phyloP scores from a whole-genome alignment of 371 early-diverging fungal species.

The Mucor irregularis region DNA sequence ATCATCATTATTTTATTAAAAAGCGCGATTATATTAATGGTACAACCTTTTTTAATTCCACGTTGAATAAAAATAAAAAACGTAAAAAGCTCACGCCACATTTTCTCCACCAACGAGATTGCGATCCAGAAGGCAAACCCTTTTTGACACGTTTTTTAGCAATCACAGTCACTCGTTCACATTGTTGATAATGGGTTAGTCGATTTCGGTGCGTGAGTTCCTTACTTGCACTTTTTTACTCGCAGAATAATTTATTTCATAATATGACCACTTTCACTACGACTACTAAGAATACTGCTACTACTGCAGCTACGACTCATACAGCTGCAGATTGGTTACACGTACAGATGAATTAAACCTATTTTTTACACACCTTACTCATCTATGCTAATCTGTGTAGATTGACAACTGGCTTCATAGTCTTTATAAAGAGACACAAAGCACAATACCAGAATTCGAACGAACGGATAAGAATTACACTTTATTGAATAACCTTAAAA shows the following conservation, averaged over 20 bases:
- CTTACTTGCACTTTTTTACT: neutral
- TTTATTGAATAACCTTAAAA: slow-evolving; percentile 1
- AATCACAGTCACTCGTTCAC: neutral
- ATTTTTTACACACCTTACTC: neutral
- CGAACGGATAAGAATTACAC: slow-evolving; percentile 11
- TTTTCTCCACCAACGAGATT: slow-evolving; percentile 25
- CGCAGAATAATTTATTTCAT: too few relatives aligned
- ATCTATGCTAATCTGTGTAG: too few relatives aligned
- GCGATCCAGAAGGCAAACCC: too few relatives aligned
- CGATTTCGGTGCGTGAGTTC: neutral
- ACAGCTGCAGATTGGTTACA: slow-evolving; percentile 8
- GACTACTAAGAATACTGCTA: too few relatives aligned
- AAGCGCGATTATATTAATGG: too few relatives aligned
- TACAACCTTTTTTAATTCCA: slow-evolving; percentile 14
- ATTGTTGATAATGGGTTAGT: neutral
- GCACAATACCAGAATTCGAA: slow-evolving; percentile 7
- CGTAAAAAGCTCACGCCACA: slow-evolving; percentile 33
- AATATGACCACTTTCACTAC: too few relatives aligned
- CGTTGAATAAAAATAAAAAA: slow-evolving; percentile 2
- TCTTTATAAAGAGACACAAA: neutral
- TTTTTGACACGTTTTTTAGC: slow-evolving; percentile 7
- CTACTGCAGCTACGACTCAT: too few relatives aligned
- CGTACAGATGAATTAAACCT: neutral
- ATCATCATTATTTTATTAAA: too few relatives aligned
- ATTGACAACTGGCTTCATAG: slow-evolving; percentile 6